phyloP scores from a whole-genome alignment of 345 rosid genomes.

The Hevea brasiliensis region DNA sequence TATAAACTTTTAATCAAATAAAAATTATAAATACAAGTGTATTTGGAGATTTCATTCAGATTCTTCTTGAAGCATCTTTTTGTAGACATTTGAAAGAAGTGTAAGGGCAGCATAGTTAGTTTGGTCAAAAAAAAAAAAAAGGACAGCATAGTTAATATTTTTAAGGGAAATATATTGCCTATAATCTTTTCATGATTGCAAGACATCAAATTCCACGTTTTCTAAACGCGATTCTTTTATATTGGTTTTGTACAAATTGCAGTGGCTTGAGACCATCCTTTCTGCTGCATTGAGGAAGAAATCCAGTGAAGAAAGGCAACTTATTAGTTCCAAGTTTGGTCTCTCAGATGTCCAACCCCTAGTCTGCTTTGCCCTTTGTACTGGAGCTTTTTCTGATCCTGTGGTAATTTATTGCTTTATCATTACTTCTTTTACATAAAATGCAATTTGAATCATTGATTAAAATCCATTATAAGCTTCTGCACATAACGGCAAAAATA shows the following conservation, averaged over 20 bases:
- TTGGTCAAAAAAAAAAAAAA: too few relatives aligned
- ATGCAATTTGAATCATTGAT: neutral
- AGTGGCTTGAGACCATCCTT: slow-evolving; percentile 88
- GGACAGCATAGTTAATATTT: too few relatives aligned
- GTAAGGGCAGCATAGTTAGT: neutral
- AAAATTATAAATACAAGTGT: neutral
- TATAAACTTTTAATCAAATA: too few relatives aligned
- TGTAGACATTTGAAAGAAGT: neutral
- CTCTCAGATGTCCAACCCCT: slow-evolving; percentile 55
- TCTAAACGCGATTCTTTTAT: slow-evolving; percentile 1
- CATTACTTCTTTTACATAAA: neutral
- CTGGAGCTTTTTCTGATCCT: slow-evolving; percentile 83
- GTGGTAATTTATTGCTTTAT: slow-evolving; percentile 47
- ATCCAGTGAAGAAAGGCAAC: slow-evolving; percentile 64
- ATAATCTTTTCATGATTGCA: neutral
- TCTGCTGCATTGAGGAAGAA: slow-evolving; percentile 75
- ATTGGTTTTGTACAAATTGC: slow-evolving; percentile 24
- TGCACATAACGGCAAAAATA: neutral
- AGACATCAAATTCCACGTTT: slow-evolving; percentile 6
- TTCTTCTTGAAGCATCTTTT: neutral
- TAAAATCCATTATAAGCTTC: neutral
- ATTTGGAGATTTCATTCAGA: neutral
- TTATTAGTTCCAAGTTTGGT: slow-evolving; percentile 55
- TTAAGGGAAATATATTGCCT: neutral
- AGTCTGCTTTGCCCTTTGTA: slow-evolving; percentile 81